phyloP scores from a whole-genome alignment of 2,329 filamentous ascomycete genomes.

The Apiospora sp. region DNA sequence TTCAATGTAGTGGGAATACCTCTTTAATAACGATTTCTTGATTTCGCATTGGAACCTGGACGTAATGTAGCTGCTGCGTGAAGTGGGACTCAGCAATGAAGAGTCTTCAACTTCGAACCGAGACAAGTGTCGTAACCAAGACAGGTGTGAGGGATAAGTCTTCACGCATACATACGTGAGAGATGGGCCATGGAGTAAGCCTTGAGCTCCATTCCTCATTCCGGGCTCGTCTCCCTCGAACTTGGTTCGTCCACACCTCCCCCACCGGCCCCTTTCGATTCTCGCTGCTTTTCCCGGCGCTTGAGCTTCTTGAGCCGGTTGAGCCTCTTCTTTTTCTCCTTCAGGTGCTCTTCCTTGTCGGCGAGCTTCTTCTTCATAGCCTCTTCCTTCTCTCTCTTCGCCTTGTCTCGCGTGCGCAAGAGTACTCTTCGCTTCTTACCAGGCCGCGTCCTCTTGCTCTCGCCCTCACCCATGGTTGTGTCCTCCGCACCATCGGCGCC shows the following conservation, averaged over 20 bases:
- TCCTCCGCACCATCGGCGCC: conserved; percentile 21
- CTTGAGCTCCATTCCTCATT: neutral
- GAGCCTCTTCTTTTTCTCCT: conserved; percentile 68
- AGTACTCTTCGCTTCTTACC: conserved; percentile 68
- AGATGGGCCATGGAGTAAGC: neutral
- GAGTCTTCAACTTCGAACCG: neutral
- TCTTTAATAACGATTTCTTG: neutral
- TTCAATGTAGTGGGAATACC: neutral
- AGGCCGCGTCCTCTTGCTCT: conserved; percentile 50
- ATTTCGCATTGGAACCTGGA: neutral
- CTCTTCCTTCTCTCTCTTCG: conserved; percentile 50
- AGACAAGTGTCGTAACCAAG: neutral
- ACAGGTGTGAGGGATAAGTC: neutral
- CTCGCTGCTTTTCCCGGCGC: conserved; percentile 64
- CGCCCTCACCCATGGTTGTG: conserved; percentile 24
- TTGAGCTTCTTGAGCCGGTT: conserved; percentile 69
- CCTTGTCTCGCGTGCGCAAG: conserved; percentile 54
- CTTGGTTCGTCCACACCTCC: conserved; percentile 31
- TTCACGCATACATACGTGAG: neutral
- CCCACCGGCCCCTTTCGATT: conserved; percentile 52
- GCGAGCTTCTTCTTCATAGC: conserved; percentile 48
- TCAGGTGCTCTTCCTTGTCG: conserved; percentile 63
- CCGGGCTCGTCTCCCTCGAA: conserved; percentile 21
- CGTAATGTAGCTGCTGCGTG: neutral
- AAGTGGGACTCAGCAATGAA: neutral